Base-by-base conservation (phyloP, 768 basidiomycete species). In the Podaxis rugospora region DNA sequence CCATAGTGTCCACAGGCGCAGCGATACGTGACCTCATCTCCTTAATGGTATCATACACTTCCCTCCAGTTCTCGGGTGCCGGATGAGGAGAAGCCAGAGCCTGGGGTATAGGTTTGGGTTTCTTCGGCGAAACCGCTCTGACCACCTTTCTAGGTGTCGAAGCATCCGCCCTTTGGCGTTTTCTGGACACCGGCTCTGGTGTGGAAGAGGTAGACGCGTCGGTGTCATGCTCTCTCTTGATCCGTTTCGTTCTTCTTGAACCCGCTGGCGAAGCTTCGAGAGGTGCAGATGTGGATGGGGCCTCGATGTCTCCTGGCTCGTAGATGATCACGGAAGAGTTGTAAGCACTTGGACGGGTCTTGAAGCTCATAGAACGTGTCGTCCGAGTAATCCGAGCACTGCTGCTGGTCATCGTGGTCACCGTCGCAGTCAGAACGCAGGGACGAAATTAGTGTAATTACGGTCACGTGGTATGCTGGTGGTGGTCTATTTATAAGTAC, bases 1-100 rank as follows among this genome's bases (percentile, higher is more conserved):
- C 93, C 92, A 95, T 92, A 0, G 88, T 91, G 68, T 98, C 96
- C 1, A 97, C 96, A 0, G 96, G 94, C 0, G 95, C 95, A 0
- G 83, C 75, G 23, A 88, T 82, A 10, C 76, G 76, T 18, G 84
- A 75, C 18, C 92, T 82, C 92, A 95, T 95, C 54, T 79, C 78
- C 67, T 87, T 86, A 50, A 95, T 93, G 1, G 80, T 74, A 28
- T 81, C 80, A 66, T 93, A 95, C 3, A 79, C 80, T 62, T 91
- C 84, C 44, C 74, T 72, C 92, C 93, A 95, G 40, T 73, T 69
- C 32, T 71, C 69, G 6, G 92, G 93, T 1, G 84, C 76, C 0
- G 89, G 85, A 65, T 93, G 90, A 0, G 92, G 86, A 0, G 71
- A 75, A 2, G 72, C 79, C 21, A 92, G 72, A 1, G 77, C 69